These are phyloP conservation scores for Venturia asperata DNA, from an alignment of 2,329 filamentous ascomycete genomes.

Conservation along the genomic window DNA sequence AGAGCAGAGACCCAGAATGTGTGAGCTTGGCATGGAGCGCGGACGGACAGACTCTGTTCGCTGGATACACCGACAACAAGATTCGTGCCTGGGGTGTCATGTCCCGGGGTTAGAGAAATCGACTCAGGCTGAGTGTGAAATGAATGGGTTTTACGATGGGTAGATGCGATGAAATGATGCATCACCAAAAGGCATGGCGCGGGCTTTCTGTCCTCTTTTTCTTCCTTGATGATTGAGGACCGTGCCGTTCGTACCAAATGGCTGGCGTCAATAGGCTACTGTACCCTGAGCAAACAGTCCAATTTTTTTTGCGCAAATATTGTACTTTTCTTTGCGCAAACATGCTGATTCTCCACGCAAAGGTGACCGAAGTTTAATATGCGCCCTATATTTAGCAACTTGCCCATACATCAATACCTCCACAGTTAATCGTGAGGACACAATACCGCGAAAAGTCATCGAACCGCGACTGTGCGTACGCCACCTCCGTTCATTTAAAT, in stretches of 20 bases:
- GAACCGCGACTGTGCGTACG: too few species aligned
- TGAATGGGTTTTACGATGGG: slow-evolving; percentile 8
- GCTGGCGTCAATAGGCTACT: slow-evolving; percentile 15
- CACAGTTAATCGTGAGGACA: too few species aligned
- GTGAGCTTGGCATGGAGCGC: slow-evolving; percentile 95
- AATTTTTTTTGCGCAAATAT: background rate
- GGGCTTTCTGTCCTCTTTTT: slow-evolving; percentile 10
- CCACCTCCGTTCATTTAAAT: too few species aligned
- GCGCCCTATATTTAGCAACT: background rate
- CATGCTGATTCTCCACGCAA: background rate
- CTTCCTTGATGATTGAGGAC: slow-evolving; percentile 4
- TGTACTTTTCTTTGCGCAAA: background rate
- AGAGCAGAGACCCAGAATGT: slow-evolving; percentile 98
- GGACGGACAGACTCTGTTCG: slow-evolving; percentile 98
- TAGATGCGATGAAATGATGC: slow-evolving; percentile 11
- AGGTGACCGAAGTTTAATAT: background rate
- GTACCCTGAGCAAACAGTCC: slow-evolving; percentile 7
- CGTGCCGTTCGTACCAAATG: background rate
- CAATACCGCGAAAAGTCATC: too few species aligned
- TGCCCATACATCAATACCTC: too few species aligned
- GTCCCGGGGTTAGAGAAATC: slow-evolving; percentile 55
- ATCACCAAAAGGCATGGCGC: slow-evolving; percentile 9
- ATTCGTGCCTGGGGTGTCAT: slow-evolving; percentile 97
- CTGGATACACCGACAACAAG: slow-evolving; percentile 99
- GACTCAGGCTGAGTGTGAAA: background rate